Conservation (phyloP, 495 filamentous ascomycete species). For the Hyaloscypha variabilis region DNA sequence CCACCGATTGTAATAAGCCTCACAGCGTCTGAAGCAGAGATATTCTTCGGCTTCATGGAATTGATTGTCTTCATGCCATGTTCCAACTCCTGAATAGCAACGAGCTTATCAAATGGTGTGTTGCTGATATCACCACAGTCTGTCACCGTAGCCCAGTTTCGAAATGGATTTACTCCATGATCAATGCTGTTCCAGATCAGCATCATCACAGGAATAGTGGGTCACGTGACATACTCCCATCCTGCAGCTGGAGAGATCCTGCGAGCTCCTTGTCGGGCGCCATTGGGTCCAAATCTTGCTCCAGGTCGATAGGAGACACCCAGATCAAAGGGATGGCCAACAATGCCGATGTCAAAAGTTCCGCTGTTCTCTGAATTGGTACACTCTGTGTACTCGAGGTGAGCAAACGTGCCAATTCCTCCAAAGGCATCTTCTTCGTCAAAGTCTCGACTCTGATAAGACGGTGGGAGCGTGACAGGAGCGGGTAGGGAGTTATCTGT, state of each 20-base stretch:
- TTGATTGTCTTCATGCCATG: constrained; percentile 54
- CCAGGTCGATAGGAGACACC: constrained; percentile 77
- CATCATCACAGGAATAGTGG: constrained; percentile 4
- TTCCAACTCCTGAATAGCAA: constrained; percentile 65
- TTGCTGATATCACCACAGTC: constrained; percentile 71
- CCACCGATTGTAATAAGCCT: constrained; percentile 63
- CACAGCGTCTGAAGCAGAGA: constrained; percentile 48
- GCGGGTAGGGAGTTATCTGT: neutral
- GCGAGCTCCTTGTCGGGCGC: constrained; percentile 71
- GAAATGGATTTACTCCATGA: constrained; percentile 59
- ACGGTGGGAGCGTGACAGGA: constrained; percentile 19
- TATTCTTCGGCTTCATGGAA: constrained; percentile 39
- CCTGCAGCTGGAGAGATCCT: constrained; percentile 30
- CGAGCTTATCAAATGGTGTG: constrained; percentile 64
- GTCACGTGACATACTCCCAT: constrained; percentile 27
- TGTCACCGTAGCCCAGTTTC: constrained; percentile 56
- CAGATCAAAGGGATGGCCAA: constrained; percentile 34
- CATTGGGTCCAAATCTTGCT: constrained; percentile 74
- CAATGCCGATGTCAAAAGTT: constrained; percentile 33
- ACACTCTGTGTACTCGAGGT: constrained; percentile 30
- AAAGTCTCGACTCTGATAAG: constrained; percentile 7
- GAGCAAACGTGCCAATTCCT: constrained; percentile 27
- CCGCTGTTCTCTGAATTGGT: constrained; percentile 17
- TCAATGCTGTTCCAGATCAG: constrained; percentile 35
- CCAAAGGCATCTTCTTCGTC: constrained; percentile 7